phyloP scores from a whole-genome alignment of 2,329 filamentous ascomycete genomes.

The Trichoderma atrobrunneum region DNA sequence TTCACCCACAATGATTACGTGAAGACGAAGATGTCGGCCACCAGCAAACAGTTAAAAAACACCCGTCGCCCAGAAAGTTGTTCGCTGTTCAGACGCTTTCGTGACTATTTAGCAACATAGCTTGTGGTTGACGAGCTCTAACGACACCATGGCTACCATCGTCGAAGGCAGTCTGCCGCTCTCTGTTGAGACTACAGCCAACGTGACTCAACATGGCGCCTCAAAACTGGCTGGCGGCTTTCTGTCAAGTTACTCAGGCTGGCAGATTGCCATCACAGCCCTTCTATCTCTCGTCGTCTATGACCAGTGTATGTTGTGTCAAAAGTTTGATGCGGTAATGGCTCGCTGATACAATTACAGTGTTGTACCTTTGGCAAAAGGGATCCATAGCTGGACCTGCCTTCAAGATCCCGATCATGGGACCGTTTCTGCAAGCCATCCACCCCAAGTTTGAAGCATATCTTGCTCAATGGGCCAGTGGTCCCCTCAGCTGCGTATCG shows the following conservation, averaged over 20 bases:
- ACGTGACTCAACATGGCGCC: background rate
- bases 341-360: background rate
- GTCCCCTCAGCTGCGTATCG: constrained; percentile 7
- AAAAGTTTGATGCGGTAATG: background rate
- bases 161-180: background rate
- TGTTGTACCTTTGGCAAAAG: background rate
- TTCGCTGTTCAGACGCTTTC: background rate
- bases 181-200: background rate
- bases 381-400: constrained; percentile 9
- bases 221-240: background rate
- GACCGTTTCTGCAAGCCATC: constrained; percentile 11
- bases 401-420: constrained; percentile 11
- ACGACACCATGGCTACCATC: constrained; percentile 2
- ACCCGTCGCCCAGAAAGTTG: no score
- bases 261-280: background rate
- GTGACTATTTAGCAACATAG: background rate
- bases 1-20: background rate
- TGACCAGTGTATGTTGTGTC: background rate
- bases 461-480: constrained; percentile 3
- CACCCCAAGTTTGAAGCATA: constrained; percentile 12
- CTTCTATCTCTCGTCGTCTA: background rate
- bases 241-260: background rate
- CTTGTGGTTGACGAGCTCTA: background rate
- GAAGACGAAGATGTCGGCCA: background rate
- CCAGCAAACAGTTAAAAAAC: background rate